These are phyloP conservation scores for Acanthamoeba castellanii DNA, from an alignment of 208 protist species.

Conservation along the genomic window DNA sequence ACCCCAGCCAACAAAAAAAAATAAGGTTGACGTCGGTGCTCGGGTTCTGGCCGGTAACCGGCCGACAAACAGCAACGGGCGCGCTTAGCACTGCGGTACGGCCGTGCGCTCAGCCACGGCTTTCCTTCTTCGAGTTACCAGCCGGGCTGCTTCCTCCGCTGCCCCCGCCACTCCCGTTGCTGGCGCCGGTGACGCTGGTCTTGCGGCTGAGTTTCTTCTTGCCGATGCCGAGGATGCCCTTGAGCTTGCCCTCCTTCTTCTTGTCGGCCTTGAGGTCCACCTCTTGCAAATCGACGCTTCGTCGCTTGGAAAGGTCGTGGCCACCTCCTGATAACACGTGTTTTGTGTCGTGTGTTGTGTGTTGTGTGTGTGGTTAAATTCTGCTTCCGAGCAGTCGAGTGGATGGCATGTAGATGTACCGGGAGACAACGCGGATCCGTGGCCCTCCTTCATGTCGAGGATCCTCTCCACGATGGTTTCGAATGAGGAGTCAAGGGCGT, in stretches of 20 bases:
- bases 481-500: neutral
- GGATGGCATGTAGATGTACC: neutral
- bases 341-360: no score
- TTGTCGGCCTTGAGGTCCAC: neutral
- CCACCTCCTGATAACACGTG: neutral
- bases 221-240: constrained; percentile 55
- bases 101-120: neutral
- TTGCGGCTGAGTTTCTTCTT: constrained; percentile 34
- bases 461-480: neutral
- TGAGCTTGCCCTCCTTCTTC: constrained; percentile 67
- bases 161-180: neutral
- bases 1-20: no score
- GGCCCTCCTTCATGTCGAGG: constrained; percentile 35
- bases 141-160: neutral
- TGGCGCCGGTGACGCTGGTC: neutral
- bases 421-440: neutral
- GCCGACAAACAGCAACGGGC: no score
- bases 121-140: neutral
- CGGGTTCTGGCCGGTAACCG: no score
- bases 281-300: neutral
- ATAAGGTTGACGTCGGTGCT: no score
- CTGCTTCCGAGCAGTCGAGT: neutral
- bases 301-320: neutral
- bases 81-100: no score
- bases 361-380: neutral